phyloP scores from a whole-genome alignment of 345 rosid species.

The Gossypium thurberi region DNA sequence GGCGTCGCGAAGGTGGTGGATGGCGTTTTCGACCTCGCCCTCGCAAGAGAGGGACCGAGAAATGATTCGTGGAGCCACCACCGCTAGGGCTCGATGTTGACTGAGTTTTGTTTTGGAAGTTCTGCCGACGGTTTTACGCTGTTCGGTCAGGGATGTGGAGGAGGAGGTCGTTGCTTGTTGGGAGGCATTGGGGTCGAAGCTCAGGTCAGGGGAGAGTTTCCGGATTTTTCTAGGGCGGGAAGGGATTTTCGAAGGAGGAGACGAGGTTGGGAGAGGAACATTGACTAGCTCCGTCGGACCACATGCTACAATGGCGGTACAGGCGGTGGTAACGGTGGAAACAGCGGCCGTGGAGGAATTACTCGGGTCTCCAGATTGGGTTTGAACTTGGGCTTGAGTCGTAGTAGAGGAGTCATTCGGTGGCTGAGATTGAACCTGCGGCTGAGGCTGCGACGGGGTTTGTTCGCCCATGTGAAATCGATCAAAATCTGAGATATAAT shows the following conservation, averaged over 20 bases:
- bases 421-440: slow-evolving; percentile 21
- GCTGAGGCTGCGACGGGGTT: slow-evolving; percentile 36
- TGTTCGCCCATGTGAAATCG: slow-evolving; percentile 65
- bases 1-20: slow-evolving; percentile 62
- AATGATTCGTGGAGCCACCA: slow-evolving; percentile 34
- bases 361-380: neutral
- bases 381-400: slow-evolving; percentile 22
- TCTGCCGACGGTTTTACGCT: slow-evolving; percentile 21
- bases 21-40: slow-evolving; percentile 77
- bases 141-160: slow-evolving; percentile 20
- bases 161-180: slow-evolving; percentile 19
- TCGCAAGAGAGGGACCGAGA: slow-evolving; percentile 74
- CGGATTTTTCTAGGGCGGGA: slow-evolving; percentile 82
- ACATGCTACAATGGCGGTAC: slow-evolving; percentile 22
- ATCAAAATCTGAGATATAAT: neutral
- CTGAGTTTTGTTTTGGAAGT: slow-evolving; percentile 18
- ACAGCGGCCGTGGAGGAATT: slow-evolving; percentile 7
- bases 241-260: slow-evolving; percentile 83
- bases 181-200: slow-evolving; percentile 18
- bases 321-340: slow-evolving; percentile 17
- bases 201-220: slow-evolving; percentile 55
- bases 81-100: slow-evolving; percentile 33
- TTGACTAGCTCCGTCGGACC: slow-evolving; percentile 28
- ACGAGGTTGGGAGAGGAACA: slow-evolving; percentile 25
- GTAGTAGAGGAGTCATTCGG: slow-evolving; percentile 24